Base-by-base conservation (phyloP, 306 rosid species). In the Inga leiocalycina region DNA sequence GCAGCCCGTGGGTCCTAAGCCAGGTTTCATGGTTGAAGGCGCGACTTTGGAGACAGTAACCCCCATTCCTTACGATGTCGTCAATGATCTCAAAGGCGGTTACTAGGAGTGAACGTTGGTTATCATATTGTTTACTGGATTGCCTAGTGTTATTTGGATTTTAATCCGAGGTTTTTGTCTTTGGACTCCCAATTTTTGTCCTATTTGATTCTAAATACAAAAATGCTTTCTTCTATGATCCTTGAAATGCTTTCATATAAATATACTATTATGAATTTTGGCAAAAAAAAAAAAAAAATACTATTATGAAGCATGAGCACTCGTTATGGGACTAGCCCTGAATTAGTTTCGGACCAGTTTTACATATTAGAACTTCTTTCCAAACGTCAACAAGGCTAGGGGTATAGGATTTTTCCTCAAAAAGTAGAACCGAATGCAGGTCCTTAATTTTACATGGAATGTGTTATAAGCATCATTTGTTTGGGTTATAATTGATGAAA, bases 81-180 rank as follows among this genome's bases (percentile, higher is more conserved):
- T 96, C 79, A 96, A 96, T 14, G 99, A 96, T 67, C 94, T 96
- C n/a, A 96, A 96, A 75, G 99, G 99, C 0, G 99, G 99, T 1
- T 96, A 96, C 69, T 96, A 93, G 89, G 77, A 51, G 8, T 62
- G 48, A 16, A 5, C 35, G 56, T 19, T 14, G 61, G 45, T 57
- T 45, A 39, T 73, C 16, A 1, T 46, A 6, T 9, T 67, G 34
- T 24, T 69, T 76, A 24, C 46, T 74, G 49, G 81, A 39, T 43
- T 73, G 46, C 74, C 0, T 22, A 37, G 15, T 79, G 52, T 71
- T 35, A 39, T 79, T 81, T 85, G 65, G 52, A 49, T 41, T 54
- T 39, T 56, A 46, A 48, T 64, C 52, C 20, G 52, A 45, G 41
- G 24, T 17, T 79, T 67, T 49, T 22, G 76, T 54, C 39, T 5